Percentiles rank a stretch among this genome's conserved stretches.
Conservation (phyloP, 208 protist species). For the Trypanosoma brucei region DNA sequence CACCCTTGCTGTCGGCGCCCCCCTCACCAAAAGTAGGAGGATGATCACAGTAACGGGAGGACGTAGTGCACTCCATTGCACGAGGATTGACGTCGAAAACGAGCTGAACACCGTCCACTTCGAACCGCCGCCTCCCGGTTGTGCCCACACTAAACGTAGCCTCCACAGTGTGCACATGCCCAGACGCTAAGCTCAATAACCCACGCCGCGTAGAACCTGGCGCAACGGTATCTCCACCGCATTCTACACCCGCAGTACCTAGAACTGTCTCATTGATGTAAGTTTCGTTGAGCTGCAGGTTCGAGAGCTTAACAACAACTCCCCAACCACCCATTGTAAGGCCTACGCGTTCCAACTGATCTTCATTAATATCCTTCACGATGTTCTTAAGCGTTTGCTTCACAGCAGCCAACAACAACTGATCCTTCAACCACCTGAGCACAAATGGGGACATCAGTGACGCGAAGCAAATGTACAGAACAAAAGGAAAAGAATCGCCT, state of each 20-base stretch:
- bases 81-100: conserved; percentile 26
- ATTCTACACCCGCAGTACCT: not conserved
- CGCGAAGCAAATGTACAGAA: not conserved
- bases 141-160: conserved; percentile 12
- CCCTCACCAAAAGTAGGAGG: not conserved
- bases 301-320: conserved; percentile 18
- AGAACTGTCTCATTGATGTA: conserved; percentile 23
- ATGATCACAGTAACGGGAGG: not conserved
- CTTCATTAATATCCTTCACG: conserved; percentile 26
- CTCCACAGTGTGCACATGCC: conserved; percentile 10
- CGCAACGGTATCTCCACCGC: not conserved
- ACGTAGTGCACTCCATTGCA: conserved; percentile 11
- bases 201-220: not conserved
- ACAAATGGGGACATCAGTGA: not conserved
- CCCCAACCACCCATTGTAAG: conserved; percentile 9
- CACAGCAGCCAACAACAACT: conserved; percentile 16
- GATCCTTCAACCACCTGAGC: conserved; percentile 13
- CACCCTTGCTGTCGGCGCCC: no score
- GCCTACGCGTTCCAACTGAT: conserved; percentile 22
- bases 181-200: not conserved
- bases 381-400: conserved; percentile 18
- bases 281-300: conserved; percentile 23
- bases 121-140: conserved; percentile 18
- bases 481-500: no score
- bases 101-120: conserved; percentile 25